A percentile compares a stretch with the other conserved stretches of the same genome.
phyloP scores from a whole-genome alignment of 345 rosid species.

The Ceriops tagal region DNA sequence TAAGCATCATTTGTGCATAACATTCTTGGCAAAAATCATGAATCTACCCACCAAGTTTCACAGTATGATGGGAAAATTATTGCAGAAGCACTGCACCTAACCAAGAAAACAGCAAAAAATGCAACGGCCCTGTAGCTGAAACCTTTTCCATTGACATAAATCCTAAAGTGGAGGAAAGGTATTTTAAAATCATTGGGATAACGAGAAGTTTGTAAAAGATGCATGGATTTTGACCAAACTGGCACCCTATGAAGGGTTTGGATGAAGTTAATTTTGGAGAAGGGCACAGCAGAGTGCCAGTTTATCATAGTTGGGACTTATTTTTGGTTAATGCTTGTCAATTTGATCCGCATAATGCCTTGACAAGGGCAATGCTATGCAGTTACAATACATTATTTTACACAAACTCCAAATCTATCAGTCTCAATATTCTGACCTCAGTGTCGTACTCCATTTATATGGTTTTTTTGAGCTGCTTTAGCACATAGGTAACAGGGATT shows the following conservation, averaged over 20 bases:
- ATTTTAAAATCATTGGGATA: neutral
- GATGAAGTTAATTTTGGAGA: conserved; percentile 72
- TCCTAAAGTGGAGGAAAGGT: conserved; percentile 74
- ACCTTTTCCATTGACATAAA: conserved; percentile 78
- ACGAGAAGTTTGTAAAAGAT: neutral
- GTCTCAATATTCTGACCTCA: no score
- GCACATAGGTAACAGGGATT: no score
- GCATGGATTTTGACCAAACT: neutral
- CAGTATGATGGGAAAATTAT: conserved; percentile 73
- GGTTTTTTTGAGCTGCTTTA: neutral
- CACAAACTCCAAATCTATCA: no score
- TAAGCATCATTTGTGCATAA: neutral
- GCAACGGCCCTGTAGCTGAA: conserved; percentile 86
- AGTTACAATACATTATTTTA: no score
- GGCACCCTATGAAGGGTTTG: conserved; percentile 36
- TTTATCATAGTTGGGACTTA: conserved; percentile 83
- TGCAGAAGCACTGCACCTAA: conserved; percentile 90
- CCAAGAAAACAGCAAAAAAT: conserved; percentile 73
- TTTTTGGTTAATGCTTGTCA: conserved; percentile 46
- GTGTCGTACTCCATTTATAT: neutral
- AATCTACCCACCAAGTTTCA: no score
- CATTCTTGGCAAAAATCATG: no score
- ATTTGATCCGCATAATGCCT: no score
- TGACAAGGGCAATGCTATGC: neutral
- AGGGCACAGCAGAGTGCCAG: conserved; percentile 96